Conservation (phyloP, 495 filamentous ascomycete genomes). For the Amphirosellinia nigrospora region DNA sequence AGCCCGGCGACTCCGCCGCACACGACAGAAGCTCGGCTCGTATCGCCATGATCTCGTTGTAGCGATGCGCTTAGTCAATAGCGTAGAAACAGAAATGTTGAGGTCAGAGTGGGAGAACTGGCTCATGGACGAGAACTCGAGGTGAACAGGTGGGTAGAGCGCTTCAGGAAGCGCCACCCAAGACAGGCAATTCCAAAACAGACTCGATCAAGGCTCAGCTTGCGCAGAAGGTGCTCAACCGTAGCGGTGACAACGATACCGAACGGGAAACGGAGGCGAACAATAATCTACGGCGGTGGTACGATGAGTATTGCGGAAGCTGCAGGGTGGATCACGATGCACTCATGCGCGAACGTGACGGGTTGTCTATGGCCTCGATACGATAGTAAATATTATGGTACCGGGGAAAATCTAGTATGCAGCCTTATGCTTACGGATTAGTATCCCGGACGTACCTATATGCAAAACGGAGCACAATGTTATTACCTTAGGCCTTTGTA, state of each 20-base stretch:
- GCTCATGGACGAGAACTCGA: slow-evolving; percentile 72
- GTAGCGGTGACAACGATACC: slow-evolving; percentile 29
- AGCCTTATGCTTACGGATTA: no score
- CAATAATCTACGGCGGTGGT: slow-evolving; percentile 65
- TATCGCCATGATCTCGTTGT: slow-evolving; percentile 94
- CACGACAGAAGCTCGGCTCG: slow-evolving; percentile 77
- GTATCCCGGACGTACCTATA: no score
- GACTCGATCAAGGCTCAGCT: slow-evolving; percentile 25
- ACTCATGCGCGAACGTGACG: slow-evolving; percentile 37
- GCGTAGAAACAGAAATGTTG: slow-evolving; percentile 83
- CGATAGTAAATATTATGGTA: not conserved
- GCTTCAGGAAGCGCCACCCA: slow-evolving; percentile 35
- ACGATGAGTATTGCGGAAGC: slow-evolving; percentile 75
- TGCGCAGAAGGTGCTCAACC: slow-evolving; percentile 34
- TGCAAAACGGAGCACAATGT: no score
- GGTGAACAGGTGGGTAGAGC: slow-evolving; percentile 64
- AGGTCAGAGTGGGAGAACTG: slow-evolving; percentile 90
- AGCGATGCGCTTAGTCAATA: slow-evolving; percentile 87
- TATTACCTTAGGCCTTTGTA: no score
- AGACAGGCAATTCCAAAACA: slow-evolving; percentile 32
- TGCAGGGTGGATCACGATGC: slow-evolving; percentile 65
- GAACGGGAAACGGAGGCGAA: slow-evolving; percentile 41
- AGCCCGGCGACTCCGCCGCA: slow-evolving; percentile 71
- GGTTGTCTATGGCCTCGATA: slow-evolving; percentile 28
- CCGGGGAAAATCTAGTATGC: no score